These are phyloP conservation scores for Pleurotus sapidus DNA, from an alignment of 768 basidiomycete genomes.

Conservation along the genomic window DNA sequence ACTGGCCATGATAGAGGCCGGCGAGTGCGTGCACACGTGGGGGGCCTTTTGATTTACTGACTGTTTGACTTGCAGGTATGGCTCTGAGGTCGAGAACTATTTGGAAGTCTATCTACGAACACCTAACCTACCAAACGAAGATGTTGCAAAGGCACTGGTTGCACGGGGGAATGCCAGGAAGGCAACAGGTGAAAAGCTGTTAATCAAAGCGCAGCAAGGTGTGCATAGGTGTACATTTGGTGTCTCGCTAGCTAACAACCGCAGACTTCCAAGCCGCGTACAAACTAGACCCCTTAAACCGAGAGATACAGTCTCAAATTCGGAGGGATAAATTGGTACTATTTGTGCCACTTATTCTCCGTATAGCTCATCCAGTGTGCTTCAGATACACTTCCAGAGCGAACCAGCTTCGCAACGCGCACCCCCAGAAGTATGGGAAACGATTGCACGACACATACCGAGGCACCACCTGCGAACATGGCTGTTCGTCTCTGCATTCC, in stretches of 20 bases:
- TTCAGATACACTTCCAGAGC: conserved; percentile 48
- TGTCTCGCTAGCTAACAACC: background rate
- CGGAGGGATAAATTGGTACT: conserved; percentile 45
- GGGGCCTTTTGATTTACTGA: background rate
- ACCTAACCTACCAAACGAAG: conserved; percentile 48
- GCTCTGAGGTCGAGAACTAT: conserved; percentile 60
- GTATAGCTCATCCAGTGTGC: background rate
- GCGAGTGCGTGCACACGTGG: conserved; percentile 35
- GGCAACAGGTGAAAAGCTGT: conserved; percentile 48
- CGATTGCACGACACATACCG: conserved; percentile 58
- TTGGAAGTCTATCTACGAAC: conserved; percentile 64
- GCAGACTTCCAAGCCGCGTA: conserved; percentile 62
- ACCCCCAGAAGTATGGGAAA: conserved; percentile 68
- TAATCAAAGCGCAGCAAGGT: conserved; percentile 62
- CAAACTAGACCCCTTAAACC: conserved; percentile 58
- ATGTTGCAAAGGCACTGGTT: conserved; percentile 52
- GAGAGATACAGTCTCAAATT: conserved; percentile 46
- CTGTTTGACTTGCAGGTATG: conserved; percentile 42
- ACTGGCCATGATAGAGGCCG: conserved; percentile 44
- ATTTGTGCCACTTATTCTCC: conserved; percentile 5
- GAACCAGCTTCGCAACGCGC: conserved; percentile 60
- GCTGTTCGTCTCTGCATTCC: conserved; percentile 63
- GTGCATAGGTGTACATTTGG: conserved; percentile 5
- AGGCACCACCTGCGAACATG: conserved; percentile 67
- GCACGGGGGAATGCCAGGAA: conserved; percentile 61